These are phyloP conservation scores for Leccinellum albellum DNA, from an alignment of 768 basidiomycete species.

Conservation along the genomic window DNA sequence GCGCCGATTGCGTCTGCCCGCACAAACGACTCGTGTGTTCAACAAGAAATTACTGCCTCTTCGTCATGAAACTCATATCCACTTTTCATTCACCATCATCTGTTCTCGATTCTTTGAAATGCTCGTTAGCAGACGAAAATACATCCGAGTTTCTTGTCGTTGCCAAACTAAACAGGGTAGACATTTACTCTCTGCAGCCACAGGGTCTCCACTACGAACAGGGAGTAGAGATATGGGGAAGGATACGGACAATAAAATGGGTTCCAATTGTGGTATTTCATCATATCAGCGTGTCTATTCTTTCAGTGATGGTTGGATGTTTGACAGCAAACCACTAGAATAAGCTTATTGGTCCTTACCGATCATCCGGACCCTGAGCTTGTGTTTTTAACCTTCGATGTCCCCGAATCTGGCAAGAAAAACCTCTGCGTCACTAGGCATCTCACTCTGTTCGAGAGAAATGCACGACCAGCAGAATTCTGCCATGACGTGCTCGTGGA, in stretches of 20 bases:
- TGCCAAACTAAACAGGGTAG: conserved; percentile 61
- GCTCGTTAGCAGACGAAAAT: conserved; percentile 47
- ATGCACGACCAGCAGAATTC: conserved; percentile 64
- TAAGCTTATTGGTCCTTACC: conserved; percentile 59
- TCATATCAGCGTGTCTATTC: neutral
- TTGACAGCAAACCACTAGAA: conserved; percentile 31
- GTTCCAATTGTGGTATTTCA: conserved; percentile 50
- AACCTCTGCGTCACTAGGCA: conserved; percentile 40
- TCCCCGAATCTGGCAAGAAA: conserved; percentile 30
- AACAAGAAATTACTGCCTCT: neutral
- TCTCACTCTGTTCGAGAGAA: conserved; percentile 53
- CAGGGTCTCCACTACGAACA: conserved; percentile 61
- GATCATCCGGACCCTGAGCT: conserved; percentile 77
- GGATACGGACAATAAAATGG: conserved; percentile 52
- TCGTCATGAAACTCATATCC: conserved; percentile 53
- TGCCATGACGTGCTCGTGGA: conserved; percentile 67
- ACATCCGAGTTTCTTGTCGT: conserved; percentile 63
- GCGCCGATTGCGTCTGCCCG: too few relatives aligned
- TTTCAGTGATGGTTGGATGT: conserved; percentile 6
- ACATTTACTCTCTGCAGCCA: conserved; percentile 62
- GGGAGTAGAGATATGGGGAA: conserved; percentile 65
- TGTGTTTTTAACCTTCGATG: conserved; percentile 54
- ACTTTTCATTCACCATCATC: conserved; percentile 79
- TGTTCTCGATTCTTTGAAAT: conserved; percentile 66
- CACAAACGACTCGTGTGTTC: too few relatives aligned